phyloP scores from a whole-genome alignment of 768 basidiomycete species.

The Amyloporia xantha region DNA sequence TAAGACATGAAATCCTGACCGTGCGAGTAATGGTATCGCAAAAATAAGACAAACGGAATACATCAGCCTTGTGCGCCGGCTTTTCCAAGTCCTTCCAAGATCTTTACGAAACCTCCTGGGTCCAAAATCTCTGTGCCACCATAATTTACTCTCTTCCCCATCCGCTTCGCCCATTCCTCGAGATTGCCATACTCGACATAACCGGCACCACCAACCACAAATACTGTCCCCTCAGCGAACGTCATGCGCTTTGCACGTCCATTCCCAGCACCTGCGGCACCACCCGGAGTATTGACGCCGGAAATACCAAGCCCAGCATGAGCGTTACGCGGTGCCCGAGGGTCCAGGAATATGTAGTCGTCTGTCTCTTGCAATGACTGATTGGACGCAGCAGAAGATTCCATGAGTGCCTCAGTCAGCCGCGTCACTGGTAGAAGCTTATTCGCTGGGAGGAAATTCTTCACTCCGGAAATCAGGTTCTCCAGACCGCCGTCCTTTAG shows the following conservation, averaged over 20 bases:
- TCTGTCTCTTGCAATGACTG: slow-evolving; percentile 95
- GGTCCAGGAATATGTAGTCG: slow-evolving; percentile 92
- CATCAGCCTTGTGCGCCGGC: slow-evolving; percentile 6
- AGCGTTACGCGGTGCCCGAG: slow-evolving; percentile 61
- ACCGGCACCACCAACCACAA: slow-evolving; percentile 93
- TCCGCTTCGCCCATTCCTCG: slow-evolving; percentile 83
- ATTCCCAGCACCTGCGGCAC: slow-evolving; percentile 22
- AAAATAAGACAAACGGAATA: not conserved
- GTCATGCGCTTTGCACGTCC: slow-evolving; percentile 57
- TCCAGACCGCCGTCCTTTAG: slow-evolving; percentile 95
- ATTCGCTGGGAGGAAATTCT: slow-evolving; percentile 93
- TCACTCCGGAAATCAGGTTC: slow-evolving; percentile 94
- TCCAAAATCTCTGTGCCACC: slow-evolving; percentile 94
- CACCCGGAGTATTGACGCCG: slow-evolving; percentile 31
- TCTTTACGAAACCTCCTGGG: slow-evolving; percentile 75
- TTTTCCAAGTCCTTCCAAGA: slow-evolving; percentile 62
- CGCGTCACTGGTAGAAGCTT: slow-evolving; percentile 91
- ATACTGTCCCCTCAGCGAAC: slow-evolving; percentile 85
- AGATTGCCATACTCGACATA: slow-evolving; percentile 98
- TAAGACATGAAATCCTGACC: no score
- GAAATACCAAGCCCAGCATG: slow-evolving; percentile 39
- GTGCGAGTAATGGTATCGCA: not conserved
- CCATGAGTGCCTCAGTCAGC: slow-evolving; percentile 94
- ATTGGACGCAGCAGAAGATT: slow-evolving; percentile 88
- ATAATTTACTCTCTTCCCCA: slow-evolving; percentile 84